Base-by-base conservation (phyloP, 768 basidiomycete genomes). In the Goffeauzyma gilvescens region DNA sequence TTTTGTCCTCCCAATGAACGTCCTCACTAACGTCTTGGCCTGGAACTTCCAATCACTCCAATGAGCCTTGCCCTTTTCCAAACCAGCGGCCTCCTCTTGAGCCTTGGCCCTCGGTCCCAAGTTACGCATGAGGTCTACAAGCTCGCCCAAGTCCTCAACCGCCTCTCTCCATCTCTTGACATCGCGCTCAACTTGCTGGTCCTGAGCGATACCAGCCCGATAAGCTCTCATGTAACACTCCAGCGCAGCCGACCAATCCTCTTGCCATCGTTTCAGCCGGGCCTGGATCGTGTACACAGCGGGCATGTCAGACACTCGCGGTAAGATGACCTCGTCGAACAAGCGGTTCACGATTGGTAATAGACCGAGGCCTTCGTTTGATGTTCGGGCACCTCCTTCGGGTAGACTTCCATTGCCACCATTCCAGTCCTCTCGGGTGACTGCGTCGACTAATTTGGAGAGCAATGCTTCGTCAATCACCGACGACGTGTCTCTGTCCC, bases 211-310 rank as follows among this genome's bases (percentile, higher is more conserved):
- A 17, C 79, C 70, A 40, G 71, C 71, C 12, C 89, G 75, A 62
- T 95, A 98, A 2, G 76, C 81, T 52, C 87, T 78, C 52, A 95
- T 65, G 65, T 83, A 73, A 5, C 84, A 81, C 46, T 82, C 76
- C 33, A 95, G 59, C 0, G 80, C 81, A 8, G 79, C 81, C 39
- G 72, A 72, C 75, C 80, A 82, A 48, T 72, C 71, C 31, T 60
- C 66, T 58, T 81, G 73, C 74, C 76, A 80, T 12, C 75, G 74
- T 35, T 81, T 67, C 41, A 95, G 47, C n/a, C 80, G 74, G 1
- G 77, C 89, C 34, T 87, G 81, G 1, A 83, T 75, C 23, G 75
- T 72, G 69, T 81, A 93, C 42, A 95, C 71, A 9, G 84, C 72
- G 1, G 79, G 66, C 13, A 81, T 65, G 64, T 35, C 47, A 4